Evolutionary conservation across 2,329 filamentous ascomycete species (phyloP), one percentile per base, ranked within the genome.

Genomic region (Zymoseptoria ardabiliae): DNA sequence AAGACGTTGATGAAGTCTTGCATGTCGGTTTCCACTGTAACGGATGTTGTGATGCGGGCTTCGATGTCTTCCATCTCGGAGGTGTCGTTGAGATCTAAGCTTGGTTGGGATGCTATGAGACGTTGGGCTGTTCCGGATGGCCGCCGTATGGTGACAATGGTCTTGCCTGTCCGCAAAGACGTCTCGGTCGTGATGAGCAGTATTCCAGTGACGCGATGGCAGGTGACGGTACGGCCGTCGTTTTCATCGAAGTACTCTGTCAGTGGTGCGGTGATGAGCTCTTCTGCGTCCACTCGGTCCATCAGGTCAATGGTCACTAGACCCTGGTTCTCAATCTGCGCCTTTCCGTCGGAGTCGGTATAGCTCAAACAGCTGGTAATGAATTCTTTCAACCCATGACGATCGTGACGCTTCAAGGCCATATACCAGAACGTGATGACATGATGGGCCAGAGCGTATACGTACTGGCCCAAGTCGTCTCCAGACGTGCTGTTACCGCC

Each of bases 401-500:
- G 86, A 71, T 97, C 91, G 45, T 87, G 84, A 55, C 96, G 81
- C 69, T 91, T 93, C 67, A 99, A 74, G 0, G 91, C 89, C 66
- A 99, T 81, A 72, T 97, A 99, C 94, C 94, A 99, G 71, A 96
- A 97, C 1, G 91, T 88, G 65, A 99, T 92, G 67, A 96, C 91
- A 72, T 97, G 92, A 71, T 96, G 96, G 8, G 93, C 93, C 56
- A 97, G 79, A 1, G 91, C 89, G 73, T 95, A 94, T 23, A 99
- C 90, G 72, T 99, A 99, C 73, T 63, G 78, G 69, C 58, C 65
- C 60, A 65, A 65, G 30, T 66, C 65, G 13, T 77, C 75, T 56
- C 54, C 54, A 50, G 68, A 56, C 59, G 59, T 56, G 57, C 62
- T 59, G 35, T 60, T 65, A 48, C 60, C 66, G 9, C 60, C 63